These are phyloP conservation scores for Xylariaceae sp. DNA, from an alignment of 2,329 filamentous ascomycete genomes.

Conservation along the genomic window DNA sequence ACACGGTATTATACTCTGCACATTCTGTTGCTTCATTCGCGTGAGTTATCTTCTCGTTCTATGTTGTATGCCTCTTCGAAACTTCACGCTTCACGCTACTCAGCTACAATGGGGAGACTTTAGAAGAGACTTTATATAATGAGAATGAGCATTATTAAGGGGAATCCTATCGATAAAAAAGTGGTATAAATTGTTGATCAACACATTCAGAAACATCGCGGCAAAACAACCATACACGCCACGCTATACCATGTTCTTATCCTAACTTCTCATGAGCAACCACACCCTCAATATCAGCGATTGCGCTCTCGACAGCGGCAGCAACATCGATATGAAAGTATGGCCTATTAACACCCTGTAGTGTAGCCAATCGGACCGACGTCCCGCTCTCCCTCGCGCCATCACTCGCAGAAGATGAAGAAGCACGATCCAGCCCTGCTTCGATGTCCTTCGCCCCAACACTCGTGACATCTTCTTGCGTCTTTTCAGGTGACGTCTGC, in stretches of 20 bases:
- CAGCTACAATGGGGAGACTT: too few relatives aligned
- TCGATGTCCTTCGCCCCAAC: constrained; percentile 13
- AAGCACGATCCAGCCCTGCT: constrained; percentile 6
- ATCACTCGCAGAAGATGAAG: constrained; percentile 18
- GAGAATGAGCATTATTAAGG: too few relatives aligned
- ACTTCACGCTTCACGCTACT: too few relatives aligned
- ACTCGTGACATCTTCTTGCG: constrained; percentile 4
- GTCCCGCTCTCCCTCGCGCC: constrained; percentile 24
- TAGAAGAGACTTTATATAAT: too few relatives aligned
- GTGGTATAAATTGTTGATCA: too few relatives aligned
- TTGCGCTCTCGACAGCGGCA: constrained; percentile 44
- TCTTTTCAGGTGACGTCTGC: constrained; percentile 5
- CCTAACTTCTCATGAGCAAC: constrained; percentile 4
- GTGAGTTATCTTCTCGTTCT: too few relatives aligned
- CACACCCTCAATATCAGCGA: constrained; percentile 30
- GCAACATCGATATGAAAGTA: constrained; percentile 51
- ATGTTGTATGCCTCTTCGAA: too few relatives aligned
- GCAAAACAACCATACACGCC: too few relatives aligned
- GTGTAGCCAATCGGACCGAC: constrained; percentile 32
- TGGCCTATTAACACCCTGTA: constrained; percentile 46
- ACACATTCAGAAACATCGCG: too few relatives aligned
- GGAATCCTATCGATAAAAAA: too few relatives aligned
- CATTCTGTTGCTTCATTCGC: too few relatives aligned
- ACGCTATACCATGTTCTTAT: not conserved
- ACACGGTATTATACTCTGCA: too few relatives aligned